Base-by-base conservation (phyloP, 2,329 filamentous ascomycete genomes). In the Metarhizium humberi region DNA sequence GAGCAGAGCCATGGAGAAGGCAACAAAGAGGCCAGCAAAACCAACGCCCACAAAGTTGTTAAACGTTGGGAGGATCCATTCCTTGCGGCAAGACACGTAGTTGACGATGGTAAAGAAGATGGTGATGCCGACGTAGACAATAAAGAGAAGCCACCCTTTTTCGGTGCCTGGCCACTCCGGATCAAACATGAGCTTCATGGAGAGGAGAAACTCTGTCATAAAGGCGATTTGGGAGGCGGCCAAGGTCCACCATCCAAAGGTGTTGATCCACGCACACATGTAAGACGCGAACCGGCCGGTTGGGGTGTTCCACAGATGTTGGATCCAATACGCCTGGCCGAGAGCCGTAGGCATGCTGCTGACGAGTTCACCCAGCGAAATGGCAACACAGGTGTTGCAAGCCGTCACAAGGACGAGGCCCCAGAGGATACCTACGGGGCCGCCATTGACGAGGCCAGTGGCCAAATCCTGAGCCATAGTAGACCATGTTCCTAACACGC, bases 201-300 rank as follows among this genome's bases (percentile, higher is more conserved):
- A 74, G 6, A 83, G 68, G 55, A 81, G 68, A 51, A 83, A 80
- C 59, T 80, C 72, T 3, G 77, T 76, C 78, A 82, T 81, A 61
- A 83, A 82, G 13, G 78, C 79, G 29, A 77, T 72, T 57, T 80
- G 76, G 1, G 77, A 81, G 0, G 79, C 80, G 0, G 76, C 77
- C 56, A 82, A 64, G 0, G 78, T 76, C 73, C 78, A 80, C 80
- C 80, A 83, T 13, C 79, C 80, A 56, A 81, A 81, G 0, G 75
- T 80, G 64, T 82, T 82, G 61, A 82, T 79, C 78, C 78, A 82
- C 2, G 79, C 80, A 59, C 78, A 80, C 66, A 82, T 72, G 61
- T 82, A 83, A 1, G 77, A 79, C 4, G 66, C 61, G 57, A 81
- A 78, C 2, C 79, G 73, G 2, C 78, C 80, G 1, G 14, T 62